Evolutionary conservation across 1,284 basidiomycete species (phyloP).

Genomic region (Leccinum fallax): DNA sequence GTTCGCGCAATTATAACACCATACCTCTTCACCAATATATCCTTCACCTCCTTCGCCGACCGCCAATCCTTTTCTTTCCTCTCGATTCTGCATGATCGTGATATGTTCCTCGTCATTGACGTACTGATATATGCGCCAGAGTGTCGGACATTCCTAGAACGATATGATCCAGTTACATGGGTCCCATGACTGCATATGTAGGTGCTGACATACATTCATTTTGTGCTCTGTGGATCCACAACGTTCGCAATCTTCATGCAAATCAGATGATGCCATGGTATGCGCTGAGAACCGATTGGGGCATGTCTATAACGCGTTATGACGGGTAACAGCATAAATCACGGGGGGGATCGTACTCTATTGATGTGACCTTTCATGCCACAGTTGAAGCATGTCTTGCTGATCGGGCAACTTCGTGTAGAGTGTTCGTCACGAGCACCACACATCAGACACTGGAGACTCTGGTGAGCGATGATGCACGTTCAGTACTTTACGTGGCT

Average conservation of each 20-base stretch:
- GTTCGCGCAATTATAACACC: slow-evolving; percentile 89
- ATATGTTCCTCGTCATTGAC: slow-evolving; percentile 57
- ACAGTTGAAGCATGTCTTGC: slow-evolving; percentile 84
- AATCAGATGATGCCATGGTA: slow-evolving; percentile 31
- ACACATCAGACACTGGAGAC: slow-evolving; percentile 79
- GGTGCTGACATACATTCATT: slow-evolving; percentile 55
- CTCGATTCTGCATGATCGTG: slow-evolving; percentile 50
- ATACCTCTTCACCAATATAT: slow-evolving; percentile 70
- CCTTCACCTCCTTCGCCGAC: slow-evolving; percentile 78
- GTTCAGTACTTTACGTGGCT: slow-evolving; percentile 30
- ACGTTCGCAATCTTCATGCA: slow-evolving; percentile 64
- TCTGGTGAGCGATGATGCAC: slow-evolving; percentile 4
- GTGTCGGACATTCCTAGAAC: slow-evolving; percentile 78
- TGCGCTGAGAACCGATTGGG: slow-evolving; percentile 57
- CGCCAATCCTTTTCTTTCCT: slow-evolving; percentile 47
- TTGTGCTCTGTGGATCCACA: slow-evolving; percentile 75
- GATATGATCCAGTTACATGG: background rate
- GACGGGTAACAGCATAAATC: background rate
- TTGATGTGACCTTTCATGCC: slow-evolving; percentile 87
- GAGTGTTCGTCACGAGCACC: slow-evolving; percentile 85
- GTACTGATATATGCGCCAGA: slow-evolving; percentile 89
- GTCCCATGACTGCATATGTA: background rate
- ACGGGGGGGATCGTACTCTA: slow-evolving; percentile 45
- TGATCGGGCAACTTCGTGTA: slow-evolving; percentile 82
- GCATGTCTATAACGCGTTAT: slow-evolving; percentile 58